A percentile compares a stretch with the other conserved stretches of the same genome.
Conservation (phyloP, 139 green algal species). For the Helicosporidium sp. region DNA sequence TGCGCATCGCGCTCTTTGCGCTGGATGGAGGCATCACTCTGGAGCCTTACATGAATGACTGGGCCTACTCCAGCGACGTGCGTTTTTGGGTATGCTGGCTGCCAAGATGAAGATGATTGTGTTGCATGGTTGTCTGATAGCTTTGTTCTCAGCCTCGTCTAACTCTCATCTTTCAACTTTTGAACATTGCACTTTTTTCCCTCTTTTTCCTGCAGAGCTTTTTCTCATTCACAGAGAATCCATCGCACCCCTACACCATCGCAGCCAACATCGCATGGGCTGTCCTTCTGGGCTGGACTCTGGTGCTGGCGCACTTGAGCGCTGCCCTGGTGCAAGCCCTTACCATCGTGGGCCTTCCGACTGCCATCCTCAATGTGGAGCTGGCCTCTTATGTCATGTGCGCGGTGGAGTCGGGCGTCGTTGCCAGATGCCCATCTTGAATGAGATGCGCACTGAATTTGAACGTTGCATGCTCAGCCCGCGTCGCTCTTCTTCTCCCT, state of each 20-base stretch:
- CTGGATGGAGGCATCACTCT: constrained; percentile 13
- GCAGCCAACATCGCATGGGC: constrained; percentile 7
- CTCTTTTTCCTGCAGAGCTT: neutral
- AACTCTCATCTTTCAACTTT: too few relatives aligned
- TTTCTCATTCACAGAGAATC: constrained; percentile 3
- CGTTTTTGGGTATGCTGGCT: neutral
- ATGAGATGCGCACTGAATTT: too few relatives aligned
- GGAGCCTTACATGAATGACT: constrained; percentile 2
- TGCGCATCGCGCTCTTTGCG: constrained; percentile 2
- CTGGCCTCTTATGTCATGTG: constrained; percentile 8
- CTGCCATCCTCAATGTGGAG: constrained; percentile 3
- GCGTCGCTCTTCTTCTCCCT: neutral
- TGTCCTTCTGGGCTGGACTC: constrained; percentile 4
- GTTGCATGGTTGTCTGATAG: too few relatives aligned
- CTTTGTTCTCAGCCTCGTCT: too few relatives aligned
- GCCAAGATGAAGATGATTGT: neutral
- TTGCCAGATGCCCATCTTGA: neutral
- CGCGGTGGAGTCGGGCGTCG: neutral
- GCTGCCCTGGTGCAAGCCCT: constrained; percentile 4
- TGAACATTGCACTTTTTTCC: neutral
- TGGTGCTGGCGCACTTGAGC: constrained; percentile 7
- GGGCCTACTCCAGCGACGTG: too few relatives aligned
- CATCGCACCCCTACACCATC: constrained; percentile 8
- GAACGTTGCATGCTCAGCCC: neutral
- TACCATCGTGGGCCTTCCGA: constrained; percentile 5